Evolutionary conservation across 345 rosid genomes (phyloP).

Genomic region (Rhodomyrtus tomentosa): DNA sequence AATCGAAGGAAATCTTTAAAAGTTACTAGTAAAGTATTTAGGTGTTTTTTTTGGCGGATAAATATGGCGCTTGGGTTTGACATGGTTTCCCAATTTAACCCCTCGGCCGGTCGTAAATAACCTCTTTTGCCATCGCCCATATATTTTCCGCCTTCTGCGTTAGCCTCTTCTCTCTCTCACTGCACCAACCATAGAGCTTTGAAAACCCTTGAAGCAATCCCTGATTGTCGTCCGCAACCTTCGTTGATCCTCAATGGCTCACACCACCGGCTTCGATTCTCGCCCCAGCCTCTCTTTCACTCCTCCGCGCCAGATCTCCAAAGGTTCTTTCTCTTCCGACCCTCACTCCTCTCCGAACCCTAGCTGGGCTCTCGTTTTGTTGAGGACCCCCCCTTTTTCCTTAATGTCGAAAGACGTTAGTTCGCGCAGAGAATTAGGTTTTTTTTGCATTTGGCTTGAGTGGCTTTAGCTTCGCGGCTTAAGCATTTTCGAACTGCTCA

Average conservation of each 20-base stretch:
- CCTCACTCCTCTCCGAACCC: neutral
- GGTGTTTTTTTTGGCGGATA: neutral
- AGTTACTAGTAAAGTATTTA: neutral
- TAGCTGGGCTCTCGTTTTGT: neutral
- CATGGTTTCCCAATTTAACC: neutral
- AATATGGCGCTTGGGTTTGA: neutral
- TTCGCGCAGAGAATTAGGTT: neutral
- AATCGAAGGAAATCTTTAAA: neutral
- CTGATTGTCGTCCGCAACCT: neutral
- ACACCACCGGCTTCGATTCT: slow-evolving; percentile 35
- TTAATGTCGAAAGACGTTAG: neutral
- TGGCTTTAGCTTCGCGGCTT: neutral
- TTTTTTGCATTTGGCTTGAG: slow-evolving; percentile 4
- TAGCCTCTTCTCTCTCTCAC: neutral
- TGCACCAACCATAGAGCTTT: neutral
- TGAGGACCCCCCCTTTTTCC: neutral
- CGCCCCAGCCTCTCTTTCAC: slow-evolving; percentile 39
- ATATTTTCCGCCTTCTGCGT: neutral
- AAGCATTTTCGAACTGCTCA: neutral
- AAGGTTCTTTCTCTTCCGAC: slow-evolving; percentile 25
- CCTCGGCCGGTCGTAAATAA: neutral
- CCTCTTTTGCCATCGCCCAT: neutral
- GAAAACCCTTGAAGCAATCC: neutral
- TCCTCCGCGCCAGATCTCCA: slow-evolving; percentile 75
- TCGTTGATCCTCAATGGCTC: slow-evolving; percentile 42